Evolutionary conservation across 768 basidiomycete genomes (phyloP), one percentile per base, ranked within the genome.

Genomic region (Holtermanniella nyarrowii): DNA sequence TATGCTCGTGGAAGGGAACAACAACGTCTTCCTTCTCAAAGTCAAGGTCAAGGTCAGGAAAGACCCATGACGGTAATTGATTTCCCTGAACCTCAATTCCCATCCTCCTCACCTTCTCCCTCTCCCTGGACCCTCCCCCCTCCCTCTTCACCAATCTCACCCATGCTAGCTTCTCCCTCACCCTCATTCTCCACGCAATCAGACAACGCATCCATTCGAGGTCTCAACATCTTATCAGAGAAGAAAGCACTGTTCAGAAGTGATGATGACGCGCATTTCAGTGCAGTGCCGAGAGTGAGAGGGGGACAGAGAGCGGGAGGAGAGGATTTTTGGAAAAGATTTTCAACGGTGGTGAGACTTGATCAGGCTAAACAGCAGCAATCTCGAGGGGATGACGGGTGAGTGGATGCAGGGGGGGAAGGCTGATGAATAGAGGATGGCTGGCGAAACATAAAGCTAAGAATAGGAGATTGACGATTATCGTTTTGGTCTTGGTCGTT

Each of bases 271-370:
- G 60, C 31, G 55, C 25, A 12, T 41, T 20, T 26, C 25, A 21
- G 12, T 23, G 46, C 26, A 10, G 46, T n/a, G 23, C 18, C 23
- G 48, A 42, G 27, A 21, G 20, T 23, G 50, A 46, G 4, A 37
- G 53, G n/a, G 18, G 50, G 14, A 40, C 42, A 1, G 21, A 26
- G 2, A 41, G 51, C 26, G 56, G 22, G 16, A 51, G n/a, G 25
- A 50, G 40, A 24, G 60, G 65, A 67, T 37, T 62, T 67, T 42
- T 67, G 65, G 65, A 64, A 62, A 53, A 52, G 65, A 40, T 65
- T 67, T 27, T 62, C 59, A 40, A 54, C 62, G 3, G 58, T 50
- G 44, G 58, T 64, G 18, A 63, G 46, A 40, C 26, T 61, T 37
- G 62, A 62, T 49, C 51, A 57, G 43, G 49, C 25, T 13, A 48